Base-by-base conservation (phyloP, 1,284 basidiomycete species). In the Cryptococcus floricola region DNA sequence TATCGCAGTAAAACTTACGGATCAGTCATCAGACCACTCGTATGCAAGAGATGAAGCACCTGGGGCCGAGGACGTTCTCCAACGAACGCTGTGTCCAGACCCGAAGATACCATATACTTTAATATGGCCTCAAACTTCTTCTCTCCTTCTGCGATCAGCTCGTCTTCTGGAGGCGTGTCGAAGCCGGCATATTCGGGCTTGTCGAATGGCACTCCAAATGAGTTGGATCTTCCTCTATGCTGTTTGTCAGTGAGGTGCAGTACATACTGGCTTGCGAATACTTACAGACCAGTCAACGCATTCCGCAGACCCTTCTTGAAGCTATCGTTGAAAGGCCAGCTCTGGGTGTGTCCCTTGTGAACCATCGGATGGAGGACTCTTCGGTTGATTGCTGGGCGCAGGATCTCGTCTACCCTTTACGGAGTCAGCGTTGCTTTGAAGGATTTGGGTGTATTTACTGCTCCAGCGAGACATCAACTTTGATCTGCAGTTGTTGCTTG, bases 121-220 rank as follows among this genome's bases (percentile, higher is more conserved):
- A 98, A 81, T 65, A 98, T 96, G 0, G 90, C 91, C 91, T 99
- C 96, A 94, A 96, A 99, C 56, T 90, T 85, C 62, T 91, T 87
- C 39, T 94, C 81, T 1, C 95, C 93, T 69, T 91, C 93, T 19
- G 83, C 80, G 71, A 97, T 91, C 28, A 97, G 79, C 18, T 81
- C 82, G 39, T 87, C 87, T 1, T 87, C 76, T 39, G 41, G 55
- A 8, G 66, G 68, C 10, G 52, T 27, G 0, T 58, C 57, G 6
- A 38, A 44, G 13, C 80, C 57, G 16, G n/a, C 27, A 81, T 81
- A 18, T 64, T 65, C 52, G 66, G 65, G 51, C 65, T 84, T 51
- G 84, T 85, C 82, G 28, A 85, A 87, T 19, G 91, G 87, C 27
- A 91, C 85, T 12, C 96, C 95, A 73, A 98, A 98, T 49, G 91